Evolutionary conservation across 179 eudicot species (phyloP).

Genomic region (Spinacia oleracea): DNA sequence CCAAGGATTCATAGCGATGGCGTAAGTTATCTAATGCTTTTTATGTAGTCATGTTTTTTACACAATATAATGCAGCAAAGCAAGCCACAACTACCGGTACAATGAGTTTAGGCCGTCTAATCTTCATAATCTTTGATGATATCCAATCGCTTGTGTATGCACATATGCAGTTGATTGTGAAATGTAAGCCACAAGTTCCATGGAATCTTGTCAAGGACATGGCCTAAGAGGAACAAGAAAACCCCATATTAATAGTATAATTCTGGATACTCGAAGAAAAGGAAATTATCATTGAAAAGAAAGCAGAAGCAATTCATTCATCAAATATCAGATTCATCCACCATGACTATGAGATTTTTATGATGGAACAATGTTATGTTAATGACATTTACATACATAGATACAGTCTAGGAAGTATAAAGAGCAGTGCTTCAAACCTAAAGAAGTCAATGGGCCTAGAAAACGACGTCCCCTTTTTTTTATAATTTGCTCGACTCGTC

Average conservation of each 20-base stretch:
- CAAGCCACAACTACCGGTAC: constrained; percentile 47
- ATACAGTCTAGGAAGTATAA: not conserved
- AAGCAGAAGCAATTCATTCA: not conserved
- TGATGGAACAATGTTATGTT: not conserved
- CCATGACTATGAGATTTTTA: not conserved
- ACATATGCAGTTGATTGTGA: constrained; percentile 54
- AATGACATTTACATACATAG: not conserved
- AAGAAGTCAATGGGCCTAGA: constrained; percentile 25
- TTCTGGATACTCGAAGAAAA: not conserved
- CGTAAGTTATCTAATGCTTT: not conserved
- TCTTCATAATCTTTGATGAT: constrained; percentile 25
- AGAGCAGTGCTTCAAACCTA: constrained; percentile 54
- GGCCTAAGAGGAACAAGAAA: constrained; percentile 41
- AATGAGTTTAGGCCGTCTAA: constrained; percentile 34
- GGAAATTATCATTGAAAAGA: not conserved
- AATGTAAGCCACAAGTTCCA: constrained; percentile 46
- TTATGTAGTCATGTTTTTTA: constrained; percentile 10
- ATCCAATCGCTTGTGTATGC: constrained; percentile 39
- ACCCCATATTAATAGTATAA: not conserved
- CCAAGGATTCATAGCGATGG: not conserved
- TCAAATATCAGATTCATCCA: not conserved
- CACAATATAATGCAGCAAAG: constrained; percentile 44
- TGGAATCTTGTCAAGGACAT: constrained; percentile 61
- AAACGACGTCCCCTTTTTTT: constrained; percentile 26
- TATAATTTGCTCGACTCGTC: constrained; percentile 49